Conservation (phyloP, 441 rosid genomes). For the Gossypium davidsonii region DNA sequence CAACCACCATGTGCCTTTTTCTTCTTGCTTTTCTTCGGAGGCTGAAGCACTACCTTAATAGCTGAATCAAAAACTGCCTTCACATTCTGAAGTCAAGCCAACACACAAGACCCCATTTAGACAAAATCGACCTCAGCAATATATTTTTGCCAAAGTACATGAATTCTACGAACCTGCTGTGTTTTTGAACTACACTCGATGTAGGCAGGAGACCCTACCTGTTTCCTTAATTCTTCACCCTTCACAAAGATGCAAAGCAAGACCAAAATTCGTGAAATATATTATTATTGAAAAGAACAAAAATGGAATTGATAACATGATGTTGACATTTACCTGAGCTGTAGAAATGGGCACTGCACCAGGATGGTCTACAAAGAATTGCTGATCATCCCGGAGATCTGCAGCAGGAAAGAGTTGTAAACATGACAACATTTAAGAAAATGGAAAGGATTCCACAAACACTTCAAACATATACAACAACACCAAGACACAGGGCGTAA, state of each 20-base stretch:
- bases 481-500: constrained; percentile 5
- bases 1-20: constrained; percentile 59
- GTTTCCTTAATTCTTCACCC: constrained; percentile 96
- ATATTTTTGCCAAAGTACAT: background rate
- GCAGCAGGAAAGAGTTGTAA: background rate
- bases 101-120: constrained; percentile 3
- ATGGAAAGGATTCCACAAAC: background rate
- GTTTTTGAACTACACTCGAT: constrained; percentile 93
- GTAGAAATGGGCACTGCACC: constrained; percentile 64
- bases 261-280: background rate
- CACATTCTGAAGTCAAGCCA: constrained; percentile 48
- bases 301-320: background rate
- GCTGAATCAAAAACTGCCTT: constrained; percentile 75
- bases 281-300: background rate
- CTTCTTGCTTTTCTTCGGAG: constrained; percentile 80
- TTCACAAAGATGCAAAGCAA: constrained; percentile 19
- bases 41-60: constrained; percentile 72
- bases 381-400: constrained; percentile 82
- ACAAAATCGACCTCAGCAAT: background rate
- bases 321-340: constrained; percentile 43
- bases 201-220: constrained; percentile 72
- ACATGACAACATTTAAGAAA: background rate
- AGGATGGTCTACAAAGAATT: constrained; percentile 74
- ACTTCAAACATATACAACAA: too few species aligned
- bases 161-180: constrained; percentile 50